Percentiles rank a stretch among this genome's conserved stretches.
Conservation (phyloP, 805 yeast genomes). For the Candida boleticola region DNA sequence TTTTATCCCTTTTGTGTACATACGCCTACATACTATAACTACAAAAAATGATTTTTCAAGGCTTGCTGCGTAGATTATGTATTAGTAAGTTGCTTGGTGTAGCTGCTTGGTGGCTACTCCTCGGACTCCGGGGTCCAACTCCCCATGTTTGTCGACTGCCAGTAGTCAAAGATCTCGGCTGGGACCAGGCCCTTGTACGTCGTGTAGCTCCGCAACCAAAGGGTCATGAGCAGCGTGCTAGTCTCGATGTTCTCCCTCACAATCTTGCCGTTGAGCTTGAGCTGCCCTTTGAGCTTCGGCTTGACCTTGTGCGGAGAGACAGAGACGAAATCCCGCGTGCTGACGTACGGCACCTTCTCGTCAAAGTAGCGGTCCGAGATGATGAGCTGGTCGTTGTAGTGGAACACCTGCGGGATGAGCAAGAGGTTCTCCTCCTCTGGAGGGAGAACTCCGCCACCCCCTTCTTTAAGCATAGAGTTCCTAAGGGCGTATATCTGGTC, state of each 20-base stretch:
- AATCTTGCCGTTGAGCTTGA: constrained; percentile 10
- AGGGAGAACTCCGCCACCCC: not conserved
- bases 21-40: too few species aligned
- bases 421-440: constrained; percentile 6
- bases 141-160: not conserved
- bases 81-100: too few species aligned
- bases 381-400: constrained; percentile 12
- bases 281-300: constrained; percentile 17
- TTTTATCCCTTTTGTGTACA: too few species aligned
- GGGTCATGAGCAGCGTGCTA: constrained; percentile 18
- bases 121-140: too few species aligned
- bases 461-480: not conserved
- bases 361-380: constrained; percentile 19
- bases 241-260: constrained; percentile 11
- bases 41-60: too few species aligned
- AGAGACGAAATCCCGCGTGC: constrained; percentile 13
- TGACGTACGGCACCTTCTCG: constrained; percentile 11
- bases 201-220: constrained; percentile 17
- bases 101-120: too few species aligned
- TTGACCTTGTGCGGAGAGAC: constrained; percentile 13
- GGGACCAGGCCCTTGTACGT: constrained; percentile 10
- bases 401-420: constrained; percentile 23
- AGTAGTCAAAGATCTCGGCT: constrained; percentile 1
- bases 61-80: too few species aligned
- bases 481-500: constrained; percentile 12